Conservation (phyloP, 345 rosid genomes). For the Barbarea vulgaris region DNA sequence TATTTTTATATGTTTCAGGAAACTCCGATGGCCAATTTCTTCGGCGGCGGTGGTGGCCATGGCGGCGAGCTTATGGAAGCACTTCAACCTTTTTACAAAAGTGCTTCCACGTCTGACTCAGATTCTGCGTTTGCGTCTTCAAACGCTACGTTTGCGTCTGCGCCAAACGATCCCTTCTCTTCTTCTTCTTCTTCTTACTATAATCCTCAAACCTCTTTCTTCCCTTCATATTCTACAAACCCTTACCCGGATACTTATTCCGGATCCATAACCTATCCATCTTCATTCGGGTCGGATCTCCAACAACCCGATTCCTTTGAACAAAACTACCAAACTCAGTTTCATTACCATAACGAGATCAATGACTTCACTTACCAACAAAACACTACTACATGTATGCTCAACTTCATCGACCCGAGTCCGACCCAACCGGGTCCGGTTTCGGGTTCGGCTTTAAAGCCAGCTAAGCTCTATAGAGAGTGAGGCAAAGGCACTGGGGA, state of each 20-base stretch:
- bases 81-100: constrained; percentile 82
- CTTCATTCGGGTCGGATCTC: constrained; percentile 46
- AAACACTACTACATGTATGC: constrained; percentile 18
- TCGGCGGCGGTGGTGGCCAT: constrained; percentile 44
- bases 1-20: constrained; percentile 2
- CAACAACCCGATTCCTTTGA: constrained; percentile 40
- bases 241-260: constrained; percentile 44
- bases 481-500: constrained; percentile 95
- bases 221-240: constrained; percentile 32
- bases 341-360: constrained; percentile 57
- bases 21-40: constrained; percentile 58
- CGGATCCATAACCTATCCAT: constrained; percentile 40
- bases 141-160: constrained; percentile 26
- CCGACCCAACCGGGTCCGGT: constrained; percentile 46
- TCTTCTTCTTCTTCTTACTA: constrained; percentile 36
- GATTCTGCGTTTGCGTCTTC: constrained; percentile 31
- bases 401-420: constrained; percentile 49
- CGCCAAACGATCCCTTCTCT: constrained; percentile 23
- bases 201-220: constrained; percentile 13
- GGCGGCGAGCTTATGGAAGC: constrained; percentile 93
- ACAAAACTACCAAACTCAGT: constrained; percentile 54
- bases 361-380: constrained; percentile 17
- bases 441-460: constrained; percentile 49
- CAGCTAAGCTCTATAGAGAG: constrained; percentile 77
- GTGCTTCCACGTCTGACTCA: constrained; percentile 40